phyloP scores from a whole-genome alignment of 148 eudicot species.

The Rhododendron simsii region DNA sequence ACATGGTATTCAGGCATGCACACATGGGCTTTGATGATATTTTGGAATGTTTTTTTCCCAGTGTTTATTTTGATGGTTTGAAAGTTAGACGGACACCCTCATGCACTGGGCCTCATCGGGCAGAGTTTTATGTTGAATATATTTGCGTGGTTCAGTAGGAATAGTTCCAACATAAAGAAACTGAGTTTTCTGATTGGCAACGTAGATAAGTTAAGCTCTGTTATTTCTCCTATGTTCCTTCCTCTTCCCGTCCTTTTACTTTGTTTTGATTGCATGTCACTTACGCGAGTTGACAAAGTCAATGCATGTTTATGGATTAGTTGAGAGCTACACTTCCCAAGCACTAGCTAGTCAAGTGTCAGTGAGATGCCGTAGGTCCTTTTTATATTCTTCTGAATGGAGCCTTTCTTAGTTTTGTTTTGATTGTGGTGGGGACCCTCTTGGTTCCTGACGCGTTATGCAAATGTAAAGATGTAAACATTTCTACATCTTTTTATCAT shows the following conservation, averaged over 20 bases:
- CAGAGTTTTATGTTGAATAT: not conserved
- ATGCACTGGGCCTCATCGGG: not conserved
- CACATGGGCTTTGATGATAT: conserved; percentile 7
- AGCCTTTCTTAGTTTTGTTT: not conserved
- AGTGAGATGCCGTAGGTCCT: not conserved
- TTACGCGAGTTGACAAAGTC: not conserved
- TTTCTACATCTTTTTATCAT: not conserved
- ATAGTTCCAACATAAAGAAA: not conserved
- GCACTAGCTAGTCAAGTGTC: not conserved
- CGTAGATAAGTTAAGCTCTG: not conserved
- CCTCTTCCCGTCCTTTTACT: not conserved
- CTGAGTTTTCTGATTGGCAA: not conserved
- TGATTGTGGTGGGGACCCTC: not conserved
- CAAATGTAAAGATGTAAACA: not conserved
- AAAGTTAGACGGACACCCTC: not conserved
- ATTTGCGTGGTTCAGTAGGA: not conserved
- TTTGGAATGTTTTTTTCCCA: not conserved
- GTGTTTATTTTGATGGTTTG: not conserved
- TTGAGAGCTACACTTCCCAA: not conserved
- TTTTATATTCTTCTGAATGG: not conserved
- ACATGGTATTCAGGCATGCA: conserved; percentile 94
- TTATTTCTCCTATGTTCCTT: not conserved
- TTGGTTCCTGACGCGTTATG: not conserved
- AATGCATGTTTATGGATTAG: not conserved
- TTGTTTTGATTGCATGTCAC: not conserved